Base-by-base conservation (phyloP, 495 filamentous ascomycete genomes). In the Cercophora samala region DNA sequence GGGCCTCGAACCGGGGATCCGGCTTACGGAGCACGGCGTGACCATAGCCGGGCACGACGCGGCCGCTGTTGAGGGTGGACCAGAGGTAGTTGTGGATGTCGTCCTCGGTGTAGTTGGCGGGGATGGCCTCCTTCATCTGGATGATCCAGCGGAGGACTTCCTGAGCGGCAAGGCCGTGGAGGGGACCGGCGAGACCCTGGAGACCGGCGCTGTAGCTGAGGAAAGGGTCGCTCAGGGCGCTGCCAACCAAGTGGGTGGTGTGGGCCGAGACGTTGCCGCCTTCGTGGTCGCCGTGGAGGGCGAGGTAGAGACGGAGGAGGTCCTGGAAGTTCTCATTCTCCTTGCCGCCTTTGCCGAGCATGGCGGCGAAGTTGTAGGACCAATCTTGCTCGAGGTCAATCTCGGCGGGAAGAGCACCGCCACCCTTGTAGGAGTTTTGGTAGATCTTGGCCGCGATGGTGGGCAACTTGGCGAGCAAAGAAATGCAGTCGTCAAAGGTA, bases 191-290 rank as follows among this genome's bases (percentile, higher is more conserved):
- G 3, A 99, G 88, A 74, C 96, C 95, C 75, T 97, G 91, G 25
- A 99, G 87, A 72, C 95, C 95, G 64, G 95, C 96, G 76, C 90
- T 93, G 84, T 98, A 98, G 74, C 90, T 93, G 66, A 99, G 86
- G 86, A 93, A 98, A 46, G 95, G 93, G 74, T 98, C 96, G 78
- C 89, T 92, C 64, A 99, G 86, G 9, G 96, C 96, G 68, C 90
- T 93, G n/a, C 95, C 95, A 42, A 99, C 96, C 9, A 99, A 85
- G 79, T 99, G 95, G 23, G 95, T 99, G n/a, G 95, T 83, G 77
- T 99, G 95, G 4, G 95, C 95, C 1, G 93, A 97, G 64, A 98
- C 95, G 74, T 99, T 99, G 63, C 95, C 95, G 65, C 95, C 95
- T 77, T 99, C 95, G 82, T 99, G 95, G 80, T 99, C 95, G 58